Conservation (phyloP, 306 rosid genomes). For the Begonia loranthoides region DNA sequence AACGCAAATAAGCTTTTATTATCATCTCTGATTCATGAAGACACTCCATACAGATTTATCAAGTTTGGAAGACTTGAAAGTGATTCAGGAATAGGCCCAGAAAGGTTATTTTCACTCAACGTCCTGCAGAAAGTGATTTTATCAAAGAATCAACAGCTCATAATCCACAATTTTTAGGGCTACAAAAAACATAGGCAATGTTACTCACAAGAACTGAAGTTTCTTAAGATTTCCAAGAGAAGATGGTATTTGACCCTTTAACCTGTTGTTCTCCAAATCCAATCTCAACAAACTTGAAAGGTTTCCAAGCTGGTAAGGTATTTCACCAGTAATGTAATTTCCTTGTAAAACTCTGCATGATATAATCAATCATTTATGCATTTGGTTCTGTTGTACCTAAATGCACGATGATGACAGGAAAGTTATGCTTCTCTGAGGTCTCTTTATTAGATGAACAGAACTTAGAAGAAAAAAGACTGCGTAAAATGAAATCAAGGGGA, state of each 20-base stretch:
- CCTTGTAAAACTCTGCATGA: constrained; percentile 69
- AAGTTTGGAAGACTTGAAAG: constrained; percentile 46
- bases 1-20: not conserved
- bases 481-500: too few species aligned
- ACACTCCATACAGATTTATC: constrained; percentile 53
- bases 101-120: constrained; percentile 63
- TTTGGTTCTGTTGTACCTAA: too few species aligned
- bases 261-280: constrained; percentile 64
- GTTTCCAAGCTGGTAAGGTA: constrained; percentile 73
- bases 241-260: constrained; percentile 72
- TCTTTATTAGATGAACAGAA: too few species aligned
- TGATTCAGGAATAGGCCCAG: constrained; percentile 73
- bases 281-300: constrained; percentile 52
- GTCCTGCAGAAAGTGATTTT: constrained; percentile 38
- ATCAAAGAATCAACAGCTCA: constrained; percentile 10
- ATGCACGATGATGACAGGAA: too few species aligned
- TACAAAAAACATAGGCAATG: constrained; percentile 9
- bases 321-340: constrained; percentile 59
- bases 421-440: too few species aligned
- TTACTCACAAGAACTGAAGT: constrained; percentile 87
- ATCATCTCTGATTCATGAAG: constrained; percentile 10
- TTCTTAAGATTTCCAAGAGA: constrained; percentile 62
- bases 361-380: constrained; percentile 1
- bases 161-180: not conserved
- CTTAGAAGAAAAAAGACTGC: too few species aligned